Percentiles rank a stretch among this genome's conserved stretches.
These are phyloP conservation scores for Neurospora crassa DNA, from an alignment of 2,329 filamentous ascomycete species.

Conservation along the genomic window DNA sequence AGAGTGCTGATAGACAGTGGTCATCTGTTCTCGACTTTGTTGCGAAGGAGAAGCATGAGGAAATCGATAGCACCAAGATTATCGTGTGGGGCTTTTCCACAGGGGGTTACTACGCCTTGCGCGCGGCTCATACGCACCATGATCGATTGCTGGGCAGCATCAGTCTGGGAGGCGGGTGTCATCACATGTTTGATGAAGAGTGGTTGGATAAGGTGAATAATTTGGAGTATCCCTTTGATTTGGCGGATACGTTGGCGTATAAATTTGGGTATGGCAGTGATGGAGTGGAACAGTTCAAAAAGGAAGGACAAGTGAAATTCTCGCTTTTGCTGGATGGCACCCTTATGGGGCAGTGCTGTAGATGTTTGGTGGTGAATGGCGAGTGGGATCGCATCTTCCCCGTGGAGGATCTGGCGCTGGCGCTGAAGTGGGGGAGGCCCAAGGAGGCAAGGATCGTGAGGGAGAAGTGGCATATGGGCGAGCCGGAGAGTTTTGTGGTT, in stretches of 20 bases:
- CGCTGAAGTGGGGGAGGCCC: constrained; percentile 35
- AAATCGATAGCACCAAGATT: constrained; percentile 36
- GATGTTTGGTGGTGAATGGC: constrained; percentile 43
- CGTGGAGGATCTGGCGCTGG: constrained; percentile 49
- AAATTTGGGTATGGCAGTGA: constrained; percentile 26
- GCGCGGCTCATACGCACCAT: constrained; percentile 47
- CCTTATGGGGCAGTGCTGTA: constrained; percentile 30
- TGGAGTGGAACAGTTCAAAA: constrained; percentile 23
- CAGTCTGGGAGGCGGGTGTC: constrained; percentile 44
- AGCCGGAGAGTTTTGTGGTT: constrained; percentile 23
- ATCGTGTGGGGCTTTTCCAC: constrained; percentile 49
- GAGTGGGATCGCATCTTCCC: constrained; percentile 53
- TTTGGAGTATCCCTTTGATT: constrained; percentile 50
- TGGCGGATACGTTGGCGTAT: constrained; percentile 21
- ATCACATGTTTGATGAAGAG: constrained; percentile 45
- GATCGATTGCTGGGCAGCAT: constrained; percentile 40
- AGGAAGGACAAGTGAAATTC: constrained; percentile 31
- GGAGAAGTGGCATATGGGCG: constrained; percentile 27
- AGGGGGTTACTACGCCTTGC: constrained; percentile 48
- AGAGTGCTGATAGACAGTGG: constrained; percentile 43
- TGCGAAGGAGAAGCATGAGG: constrained; percentile 24
- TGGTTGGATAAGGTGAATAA: constrained; percentile 47
- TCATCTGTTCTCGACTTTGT: constrained; percentile 45
- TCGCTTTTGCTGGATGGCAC: constrained; percentile 46
- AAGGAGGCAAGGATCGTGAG: constrained; percentile 36